Evolutionary conservation across 257 asterid genomes (phyloP).

Genomic region (Linderniella brevidens): DNA sequence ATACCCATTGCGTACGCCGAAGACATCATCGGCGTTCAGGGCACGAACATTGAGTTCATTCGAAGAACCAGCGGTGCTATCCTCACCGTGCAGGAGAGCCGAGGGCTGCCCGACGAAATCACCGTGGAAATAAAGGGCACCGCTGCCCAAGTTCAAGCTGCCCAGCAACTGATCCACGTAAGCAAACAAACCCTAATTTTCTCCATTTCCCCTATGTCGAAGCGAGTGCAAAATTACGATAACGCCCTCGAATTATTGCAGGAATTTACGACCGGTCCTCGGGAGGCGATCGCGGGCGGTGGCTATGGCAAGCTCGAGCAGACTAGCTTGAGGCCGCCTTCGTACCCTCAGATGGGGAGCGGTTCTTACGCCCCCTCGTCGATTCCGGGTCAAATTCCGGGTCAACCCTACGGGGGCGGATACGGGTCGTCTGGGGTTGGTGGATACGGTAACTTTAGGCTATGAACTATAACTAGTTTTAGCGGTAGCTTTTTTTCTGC

Average conservation of each 20-base stretch:
- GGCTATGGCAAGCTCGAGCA: constrained; percentile 29
- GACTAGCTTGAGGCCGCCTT: constrained; percentile 31
- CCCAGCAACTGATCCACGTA: constrained; percentile 80
- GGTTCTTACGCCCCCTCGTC: constrained; percentile 39
- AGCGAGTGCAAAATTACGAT: background rate
- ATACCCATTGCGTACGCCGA: constrained; percentile 76
- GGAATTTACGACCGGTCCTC: constrained; percentile 50
- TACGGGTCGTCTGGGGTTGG: constrained; percentile 57
- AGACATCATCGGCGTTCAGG: constrained; percentile 70
- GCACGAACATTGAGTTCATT: constrained; percentile 62
- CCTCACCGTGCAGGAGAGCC: constrained; percentile 67
- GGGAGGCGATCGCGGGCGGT: constrained; percentile 25
- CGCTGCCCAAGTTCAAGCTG: constrained; percentile 65
- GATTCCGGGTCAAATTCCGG: constrained; percentile 26
- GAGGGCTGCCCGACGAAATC: constrained; percentile 54
- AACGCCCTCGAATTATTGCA: constrained; percentile 14
- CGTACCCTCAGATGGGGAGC: constrained; percentile 40
- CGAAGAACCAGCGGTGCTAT: constrained; percentile 67
- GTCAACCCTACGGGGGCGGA: constrained; percentile 36
- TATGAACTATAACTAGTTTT: constrained; percentile 10
- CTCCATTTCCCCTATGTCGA: constrained; percentile 1
- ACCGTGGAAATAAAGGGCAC: constrained; percentile 82
- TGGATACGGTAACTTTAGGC: constrained; percentile 49
- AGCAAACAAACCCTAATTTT: background rate
- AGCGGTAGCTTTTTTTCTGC: too few relatives aligned